Conservation (phyloP, 768 basidiomycete genomes). For the Crepidotus variabilis region DNA sequence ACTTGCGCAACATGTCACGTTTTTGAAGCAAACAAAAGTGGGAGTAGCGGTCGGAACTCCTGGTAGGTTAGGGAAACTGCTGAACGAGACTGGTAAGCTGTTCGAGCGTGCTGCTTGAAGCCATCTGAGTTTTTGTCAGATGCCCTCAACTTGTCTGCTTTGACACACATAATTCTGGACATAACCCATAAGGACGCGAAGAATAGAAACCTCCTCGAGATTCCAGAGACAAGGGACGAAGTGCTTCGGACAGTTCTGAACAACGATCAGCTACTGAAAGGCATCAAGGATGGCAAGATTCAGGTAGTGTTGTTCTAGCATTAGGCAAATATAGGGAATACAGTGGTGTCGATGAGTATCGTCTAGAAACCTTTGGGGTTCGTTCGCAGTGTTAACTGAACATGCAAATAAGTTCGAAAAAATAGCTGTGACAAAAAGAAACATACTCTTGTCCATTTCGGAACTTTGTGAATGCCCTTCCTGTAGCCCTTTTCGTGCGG, state of each 20-base stretch:
- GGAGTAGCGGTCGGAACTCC: conserved; percentile 92
- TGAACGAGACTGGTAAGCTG: conserved; percentile 61
- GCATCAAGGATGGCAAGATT: conserved; percentile 68
- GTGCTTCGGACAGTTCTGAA: conserved; percentile 73
- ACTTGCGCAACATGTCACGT: conserved; percentile 79
- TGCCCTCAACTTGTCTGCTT: conserved; percentile 64
- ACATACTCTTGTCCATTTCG: conserved; percentile 93
- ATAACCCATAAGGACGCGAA: conserved; percentile 71
- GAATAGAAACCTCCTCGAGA: conserved; percentile 70
- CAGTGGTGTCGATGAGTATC: conserved; percentile 1
- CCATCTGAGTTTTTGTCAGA: conserved; percentile 36
- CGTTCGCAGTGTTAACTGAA: conserved; percentile 75
- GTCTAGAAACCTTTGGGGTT: conserved; percentile 90
- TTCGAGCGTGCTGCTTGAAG: not conserved
- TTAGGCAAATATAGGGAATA: conserved; percentile 15
- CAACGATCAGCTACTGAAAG: conserved; percentile 53
- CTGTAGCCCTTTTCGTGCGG: conserved; percentile 70
- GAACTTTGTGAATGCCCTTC: conserved; percentile 94
- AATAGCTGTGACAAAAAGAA: not conserved
- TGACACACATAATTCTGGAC: conserved; percentile 85
- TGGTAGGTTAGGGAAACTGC: conserved; percentile 82
- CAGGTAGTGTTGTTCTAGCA: conserved; percentile 75
- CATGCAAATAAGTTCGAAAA: not conserved
- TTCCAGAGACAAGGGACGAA: conserved; percentile 81
- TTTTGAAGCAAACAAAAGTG: conserved; percentile 82